Conservation (phyloP, 2,329 filamentous ascomycete species). For the Thielaviopsis euricoi region DNA sequence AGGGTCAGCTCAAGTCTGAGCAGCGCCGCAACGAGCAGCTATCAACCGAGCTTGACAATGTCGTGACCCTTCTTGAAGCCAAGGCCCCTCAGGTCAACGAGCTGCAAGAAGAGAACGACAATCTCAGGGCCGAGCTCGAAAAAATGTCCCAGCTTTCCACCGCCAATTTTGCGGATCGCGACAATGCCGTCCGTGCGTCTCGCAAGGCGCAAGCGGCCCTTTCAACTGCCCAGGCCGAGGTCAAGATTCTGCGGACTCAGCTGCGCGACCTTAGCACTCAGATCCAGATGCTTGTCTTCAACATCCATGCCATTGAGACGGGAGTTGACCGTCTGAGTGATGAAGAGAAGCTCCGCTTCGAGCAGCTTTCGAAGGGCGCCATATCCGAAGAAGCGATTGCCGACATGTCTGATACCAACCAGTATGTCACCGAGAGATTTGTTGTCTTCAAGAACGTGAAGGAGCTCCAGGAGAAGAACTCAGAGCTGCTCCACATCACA, state of each 20-base stretch:
- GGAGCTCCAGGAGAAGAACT: slow-evolving; percentile 77
- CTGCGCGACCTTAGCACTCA: slow-evolving; percentile 80
- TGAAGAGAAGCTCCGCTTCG: slow-evolving; percentile 58
- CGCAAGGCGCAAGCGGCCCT: slow-evolving; percentile 65
- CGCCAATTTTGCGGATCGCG: slow-evolving; percentile 63
- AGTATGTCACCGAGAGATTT: slow-evolving; percentile 78
- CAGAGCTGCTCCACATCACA: slow-evolving; percentile 65
- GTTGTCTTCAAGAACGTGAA: slow-evolving; percentile 74
- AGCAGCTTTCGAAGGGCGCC: slow-evolving; percentile 62
- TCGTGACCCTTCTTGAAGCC: slow-evolving; percentile 69
- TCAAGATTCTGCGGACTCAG: slow-evolving; percentile 67
- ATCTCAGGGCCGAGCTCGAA: slow-evolving; percentile 62
- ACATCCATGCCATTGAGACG: slow-evolving; percentile 67
- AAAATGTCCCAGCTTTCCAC: slow-evolving; percentile 78
- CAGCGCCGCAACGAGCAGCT: slow-evolving; percentile 60
- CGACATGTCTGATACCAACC: slow-evolving; percentile 69
- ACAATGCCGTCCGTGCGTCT: slow-evolving; percentile 59
- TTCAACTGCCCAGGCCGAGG: slow-evolving; percentile 46
- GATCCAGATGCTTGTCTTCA: slow-evolving; percentile 78
- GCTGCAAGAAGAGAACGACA: slow-evolving; percentile 62
- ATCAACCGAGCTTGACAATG: slow-evolving; percentile 62
- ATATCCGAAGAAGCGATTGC: slow-evolving; percentile 53
- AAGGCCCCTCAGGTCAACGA: slow-evolving; percentile 82
- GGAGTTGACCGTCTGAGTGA: slow-evolving; percentile 54
- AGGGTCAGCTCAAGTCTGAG: slow-evolving; percentile 58